phyloP scores from a whole-genome alignment of 2,329 filamentous ascomycete species.

The Dactylellina sp. region DNA sequence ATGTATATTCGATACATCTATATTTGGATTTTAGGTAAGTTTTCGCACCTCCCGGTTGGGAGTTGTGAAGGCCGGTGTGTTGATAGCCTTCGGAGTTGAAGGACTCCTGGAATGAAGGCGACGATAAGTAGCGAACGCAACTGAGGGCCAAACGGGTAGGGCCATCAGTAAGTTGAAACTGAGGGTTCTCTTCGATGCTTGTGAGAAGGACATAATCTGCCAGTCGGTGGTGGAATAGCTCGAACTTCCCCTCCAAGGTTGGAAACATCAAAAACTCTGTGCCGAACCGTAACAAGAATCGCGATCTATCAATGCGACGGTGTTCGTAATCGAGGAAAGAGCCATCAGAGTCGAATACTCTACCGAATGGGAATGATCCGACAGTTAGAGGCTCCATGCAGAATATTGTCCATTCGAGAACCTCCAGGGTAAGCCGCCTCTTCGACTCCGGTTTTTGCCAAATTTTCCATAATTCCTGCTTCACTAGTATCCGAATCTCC shows the following conservation, averaged over 20 bases:
- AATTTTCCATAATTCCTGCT: constrained; percentile 53
- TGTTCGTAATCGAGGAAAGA: constrained; percentile 56
- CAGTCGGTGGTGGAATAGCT: constrained; percentile 49
- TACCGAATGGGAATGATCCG: constrained; percentile 47
- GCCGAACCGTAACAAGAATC: constrained; percentile 49
- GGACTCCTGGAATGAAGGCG: constrained; percentile 47
- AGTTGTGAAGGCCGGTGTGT: constrained; percentile 29
- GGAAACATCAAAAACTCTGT: constrained; percentile 53
- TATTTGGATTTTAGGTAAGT: constrained; percentile 44
- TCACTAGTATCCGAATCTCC: constrained; percentile 49
- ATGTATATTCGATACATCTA: constrained; percentile 47
- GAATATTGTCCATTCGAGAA: constrained; percentile 55
- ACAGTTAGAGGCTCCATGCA: constrained; percentile 53
- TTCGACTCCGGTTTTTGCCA: constrained; percentile 56
- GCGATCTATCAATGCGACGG: constrained; percentile 48
- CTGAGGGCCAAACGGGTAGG: constrained; percentile 47
- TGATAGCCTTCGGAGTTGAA: constrained; percentile 41
- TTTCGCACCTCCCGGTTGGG: constrained; percentile 24
- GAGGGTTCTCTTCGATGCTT: constrained; percentile 50
- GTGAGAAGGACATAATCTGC: constrained; percentile 52
- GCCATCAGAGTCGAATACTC: constrained; percentile 49
- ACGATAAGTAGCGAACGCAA: constrained; percentile 50
- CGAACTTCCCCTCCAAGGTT: constrained; percentile 47
- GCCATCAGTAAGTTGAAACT: constrained; percentile 54
- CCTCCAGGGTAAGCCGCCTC: constrained; percentile 38